Conservation (phyloP, 768 basidiomycete species). For the Leccinum subgranulosum region DNA sequence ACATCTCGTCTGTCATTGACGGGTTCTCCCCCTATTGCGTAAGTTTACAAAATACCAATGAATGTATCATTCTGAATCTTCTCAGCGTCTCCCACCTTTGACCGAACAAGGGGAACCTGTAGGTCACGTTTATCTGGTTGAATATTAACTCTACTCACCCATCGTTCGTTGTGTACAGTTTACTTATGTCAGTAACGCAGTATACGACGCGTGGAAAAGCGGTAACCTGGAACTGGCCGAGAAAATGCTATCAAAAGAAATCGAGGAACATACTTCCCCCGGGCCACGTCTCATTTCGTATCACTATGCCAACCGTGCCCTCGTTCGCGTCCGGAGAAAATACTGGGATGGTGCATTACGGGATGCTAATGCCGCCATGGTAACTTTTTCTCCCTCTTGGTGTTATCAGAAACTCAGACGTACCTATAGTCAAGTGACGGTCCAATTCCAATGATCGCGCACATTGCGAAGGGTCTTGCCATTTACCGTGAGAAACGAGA, state of each 20-base stretch:
- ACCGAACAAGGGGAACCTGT: constrained; percentile 1
- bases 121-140: not conserved
- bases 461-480: constrained; percentile 5
- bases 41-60: not conserved
- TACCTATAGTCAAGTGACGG: not conserved
- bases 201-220: constrained; percentile 2
- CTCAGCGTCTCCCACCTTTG: constrained; percentile 5
- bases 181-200: constrained; percentile 7
- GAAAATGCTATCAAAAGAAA: constrained; percentile 8
- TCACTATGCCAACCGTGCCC: constrained; percentile 11
- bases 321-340: constrained; percentile 6
- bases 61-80: not conserved
- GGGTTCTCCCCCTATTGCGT: constrained; percentile 3
- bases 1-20: not conserved
- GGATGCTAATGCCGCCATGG: constrained; percentile 1
- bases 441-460: not conserved
- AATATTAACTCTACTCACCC: not conserved
- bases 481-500: not conserved
- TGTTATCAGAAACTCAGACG: not conserved
- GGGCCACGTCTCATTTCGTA: not conserved
- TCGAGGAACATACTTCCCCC: not conserved
- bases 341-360: constrained; percentile 3
- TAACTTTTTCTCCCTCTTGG: not conserved
- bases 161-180: constrained; percentile 1
- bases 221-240: constrained; percentile 7